phyloP scores from a whole-genome alignment of 345 rosid species.

The Boechera stricta region DNA sequence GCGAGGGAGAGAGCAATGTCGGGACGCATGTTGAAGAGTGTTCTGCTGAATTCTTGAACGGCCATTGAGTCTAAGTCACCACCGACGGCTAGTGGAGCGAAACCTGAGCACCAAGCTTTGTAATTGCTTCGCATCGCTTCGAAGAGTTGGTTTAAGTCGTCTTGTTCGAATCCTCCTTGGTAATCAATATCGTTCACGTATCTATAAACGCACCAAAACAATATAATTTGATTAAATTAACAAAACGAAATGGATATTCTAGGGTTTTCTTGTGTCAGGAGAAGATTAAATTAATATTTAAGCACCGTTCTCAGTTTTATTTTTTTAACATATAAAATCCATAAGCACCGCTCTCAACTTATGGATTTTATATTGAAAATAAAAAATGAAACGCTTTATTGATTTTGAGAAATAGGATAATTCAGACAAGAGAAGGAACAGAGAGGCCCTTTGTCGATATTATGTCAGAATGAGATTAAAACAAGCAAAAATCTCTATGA shows the following conservation, averaged over 20 bases:
- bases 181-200: slow-evolving; percentile 77
- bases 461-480: neutral
- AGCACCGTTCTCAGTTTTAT: neutral
- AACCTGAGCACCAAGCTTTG: slow-evolving; percentile 92
- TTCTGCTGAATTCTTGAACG: slow-evolving; percentile 92
- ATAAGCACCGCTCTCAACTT: neutral
- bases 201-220: slow-evolving; percentile 39
- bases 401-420: neutral
- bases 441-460: neutral
- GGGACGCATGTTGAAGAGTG: slow-evolving; percentile 93
- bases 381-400: neutral
- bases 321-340: no score
- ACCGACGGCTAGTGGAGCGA: slow-evolving; percentile 83
- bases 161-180: slow-evolving; percentile 88
- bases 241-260: neutral
- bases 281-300: neutral
- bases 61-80: slow-evolving; percentile 91
- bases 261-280: neutral
- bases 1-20: slow-evolving; percentile 82
- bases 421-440: slow-evolving; percentile 7
- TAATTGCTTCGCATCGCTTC: slow-evolving; percentile 77
- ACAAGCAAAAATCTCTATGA: neutral
- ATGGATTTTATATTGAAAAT: neutral
- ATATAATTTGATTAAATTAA: neutral
- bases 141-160: slow-evolving; percentile 75